phyloP scores from a whole-genome alignment of 495 filamentous ascomycete species.

The Talaromyces adpressus region DNA sequence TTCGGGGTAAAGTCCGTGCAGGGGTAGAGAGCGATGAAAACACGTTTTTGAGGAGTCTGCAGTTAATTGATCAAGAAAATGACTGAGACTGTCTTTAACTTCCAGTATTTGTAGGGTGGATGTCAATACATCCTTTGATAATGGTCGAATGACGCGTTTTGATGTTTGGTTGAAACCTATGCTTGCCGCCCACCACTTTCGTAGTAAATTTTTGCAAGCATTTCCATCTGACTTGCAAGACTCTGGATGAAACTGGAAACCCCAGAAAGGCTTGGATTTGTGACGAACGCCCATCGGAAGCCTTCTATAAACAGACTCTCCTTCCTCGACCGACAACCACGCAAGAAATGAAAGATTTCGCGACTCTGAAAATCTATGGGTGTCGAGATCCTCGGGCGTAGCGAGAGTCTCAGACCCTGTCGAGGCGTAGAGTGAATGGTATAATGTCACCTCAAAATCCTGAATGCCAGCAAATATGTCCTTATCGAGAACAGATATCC shows the following conservation, averaged over 20 bases:
- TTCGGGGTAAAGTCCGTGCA: conserved; percentile 21
- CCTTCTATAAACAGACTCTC: conserved; percentile 8
- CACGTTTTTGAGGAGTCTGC: conserved; percentile 22
- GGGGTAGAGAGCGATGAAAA: conserved; percentile 19
- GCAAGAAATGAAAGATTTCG: conserved; percentile 26
- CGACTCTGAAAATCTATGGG: neutral
- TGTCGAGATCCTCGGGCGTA: neutral
- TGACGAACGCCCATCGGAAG: conserved; percentile 79
- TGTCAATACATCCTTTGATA: neutral
- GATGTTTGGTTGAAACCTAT: conserved; percentile 30
- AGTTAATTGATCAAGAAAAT: conserved; percentile 32
- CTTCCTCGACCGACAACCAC: conserved; percentile 24
- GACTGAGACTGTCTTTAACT: conserved; percentile 23
- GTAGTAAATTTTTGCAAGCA: conserved; percentile 58
- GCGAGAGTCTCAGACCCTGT: conserved; percentile 20
- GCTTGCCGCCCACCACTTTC: conserved; percentile 64
- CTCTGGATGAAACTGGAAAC: conserved; percentile 91
- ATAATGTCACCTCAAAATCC: conserved; percentile 65
- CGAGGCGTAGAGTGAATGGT: conserved; percentile 74
- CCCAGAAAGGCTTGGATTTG: conserved; percentile 71
- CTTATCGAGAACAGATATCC: conserved; percentile 44
- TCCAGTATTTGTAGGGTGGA: neutral
- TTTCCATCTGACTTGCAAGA: conserved; percentile 72
- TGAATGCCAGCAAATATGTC: conserved; percentile 51
- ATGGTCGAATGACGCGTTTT: conserved; percentile 15